Conservation (phyloP, 257 asterid genomes). For the Solanum chmielewskii region DNA sequence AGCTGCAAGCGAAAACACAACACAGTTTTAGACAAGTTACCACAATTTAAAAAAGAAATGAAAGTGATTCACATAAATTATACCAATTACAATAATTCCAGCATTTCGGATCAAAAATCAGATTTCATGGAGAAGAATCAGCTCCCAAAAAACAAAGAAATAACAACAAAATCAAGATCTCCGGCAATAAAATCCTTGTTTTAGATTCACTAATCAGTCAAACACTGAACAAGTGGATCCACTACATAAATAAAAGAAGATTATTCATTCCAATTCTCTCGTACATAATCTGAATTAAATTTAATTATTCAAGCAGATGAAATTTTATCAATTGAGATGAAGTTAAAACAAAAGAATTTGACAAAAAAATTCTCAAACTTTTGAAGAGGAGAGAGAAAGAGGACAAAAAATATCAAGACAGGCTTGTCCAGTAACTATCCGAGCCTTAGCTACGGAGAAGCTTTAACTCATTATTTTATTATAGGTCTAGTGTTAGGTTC, state of each 20-base stretch:
- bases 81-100: background rate
- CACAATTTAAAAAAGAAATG: background rate
- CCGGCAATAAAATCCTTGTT: background rate
- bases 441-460: background rate
- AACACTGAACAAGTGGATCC: background rate
- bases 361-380: background rate
- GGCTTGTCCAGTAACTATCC: background rate
- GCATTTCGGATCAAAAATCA: background rate
- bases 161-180: background rate
- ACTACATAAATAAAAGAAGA: background rate
- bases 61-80: background rate
- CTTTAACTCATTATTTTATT: background rate
- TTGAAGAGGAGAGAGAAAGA: background rate
- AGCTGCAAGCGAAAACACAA: background rate
- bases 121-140: background rate
- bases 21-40: background rate
- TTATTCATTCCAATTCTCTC: background rate
- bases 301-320: too few relatives aligned
- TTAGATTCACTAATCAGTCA: background rate
- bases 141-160: background rate
- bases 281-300: too few relatives aligned
- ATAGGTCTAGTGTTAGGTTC: background rate
- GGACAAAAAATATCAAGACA: background rate
- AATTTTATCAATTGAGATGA: background rate
- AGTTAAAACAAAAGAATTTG: background rate